Base-by-base conservation (phyloP, 1,139 yeast genomes). In the Diutina rugosa region DNA sequence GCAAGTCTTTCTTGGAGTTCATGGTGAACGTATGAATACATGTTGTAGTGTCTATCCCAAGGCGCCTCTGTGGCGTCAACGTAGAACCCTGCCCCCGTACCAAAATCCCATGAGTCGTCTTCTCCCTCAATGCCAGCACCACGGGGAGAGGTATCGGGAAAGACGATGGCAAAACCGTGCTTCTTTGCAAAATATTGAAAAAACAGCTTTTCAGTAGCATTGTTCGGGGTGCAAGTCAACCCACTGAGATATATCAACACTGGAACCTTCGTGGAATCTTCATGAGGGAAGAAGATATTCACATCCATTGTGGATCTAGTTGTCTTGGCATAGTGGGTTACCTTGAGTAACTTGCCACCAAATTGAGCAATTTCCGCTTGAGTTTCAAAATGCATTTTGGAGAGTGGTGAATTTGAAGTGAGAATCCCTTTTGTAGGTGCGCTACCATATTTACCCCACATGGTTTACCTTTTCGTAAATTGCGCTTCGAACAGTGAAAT, bases 141-240 rank as follows among this genome's bases (percentile, higher is more conserved):
- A 63, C 98, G 82, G 57, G 99, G 98, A 2, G 98, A 91, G 3
- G 99, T 93, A 69, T 93, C 99, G 18, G 99, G 98, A 69, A 87
- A 91, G 1, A 93, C 89, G 29, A 93, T 71, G 0, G 95, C 96
- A 68, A 93, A 85, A 2, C 96, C 96, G 65, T 82, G 81, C 65
- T 86, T 80, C 61, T 84, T 80, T 9, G 97, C 97, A 69, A 84
- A 85, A 59, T 84, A 81, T 64, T 87, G 93, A 73, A 95, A 81
- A 64, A 84, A 88, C 1, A 97, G 96, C 78, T 93, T 93, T 66
- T 93, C 99, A n/a, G 89, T 77, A 58, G 96, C 96, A 68, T 91
- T 93, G 71, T 89, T 84, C 51, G 97, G 97, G 1, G 96, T 85
- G 68, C 98, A 93, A 1, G 97, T 90, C 63, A 93, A 78, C 0